A percentile compares a stretch with the other conserved stretches of the same genome.
These are phyloP conservation scores for Parascedosporium putredinis DNA, from an alignment of 2,329 filamentous ascomycete species.

Conservation along the genomic window DNA sequence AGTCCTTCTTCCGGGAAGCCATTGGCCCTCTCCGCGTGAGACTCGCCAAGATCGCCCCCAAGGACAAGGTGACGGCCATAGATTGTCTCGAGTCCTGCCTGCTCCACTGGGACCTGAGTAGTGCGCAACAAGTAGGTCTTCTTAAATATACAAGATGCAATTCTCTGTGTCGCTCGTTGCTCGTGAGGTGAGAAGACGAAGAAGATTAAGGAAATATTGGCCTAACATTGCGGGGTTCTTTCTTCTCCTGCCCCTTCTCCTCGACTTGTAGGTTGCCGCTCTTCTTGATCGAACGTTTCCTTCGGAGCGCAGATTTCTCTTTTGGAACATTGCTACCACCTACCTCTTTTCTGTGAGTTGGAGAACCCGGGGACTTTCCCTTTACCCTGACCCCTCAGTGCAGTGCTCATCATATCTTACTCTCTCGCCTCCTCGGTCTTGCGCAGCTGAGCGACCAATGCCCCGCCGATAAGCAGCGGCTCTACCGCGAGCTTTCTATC, in stretches of 20 bases:
- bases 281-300: conserved; percentile 41
- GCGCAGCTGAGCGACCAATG: conserved; percentile 34
- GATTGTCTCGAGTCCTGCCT: conserved; percentile 43
- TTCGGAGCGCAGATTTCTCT: conserved; percentile 36
- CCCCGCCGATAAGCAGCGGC: conserved; percentile 35
- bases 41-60: conserved; percentile 42
- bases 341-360: conserved; percentile 43
- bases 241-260: neutral
- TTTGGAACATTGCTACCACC: conserved; percentile 44
- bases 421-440: conserved; percentile 5
- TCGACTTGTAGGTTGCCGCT: conserved; percentile 36
- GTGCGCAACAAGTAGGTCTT: conserved; percentile 41
- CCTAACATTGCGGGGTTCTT: no score
- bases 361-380: no score
- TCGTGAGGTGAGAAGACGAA: no score
- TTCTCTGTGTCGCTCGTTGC: no score
- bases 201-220: no score
- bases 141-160: neutral
- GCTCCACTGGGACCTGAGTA: conserved; percentile 43
- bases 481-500: conserved; percentile 39
- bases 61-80: conserved; percentile 28
- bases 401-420: no score
- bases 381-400: no score
- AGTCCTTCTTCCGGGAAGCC: conserved; percentile 33
- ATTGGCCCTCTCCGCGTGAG: conserved; percentile 36